These are phyloP conservation scores for Paramecium sonneborni DNA, from an alignment of 73 alveolate genomes.

Conservation along the genomic window DNA sequence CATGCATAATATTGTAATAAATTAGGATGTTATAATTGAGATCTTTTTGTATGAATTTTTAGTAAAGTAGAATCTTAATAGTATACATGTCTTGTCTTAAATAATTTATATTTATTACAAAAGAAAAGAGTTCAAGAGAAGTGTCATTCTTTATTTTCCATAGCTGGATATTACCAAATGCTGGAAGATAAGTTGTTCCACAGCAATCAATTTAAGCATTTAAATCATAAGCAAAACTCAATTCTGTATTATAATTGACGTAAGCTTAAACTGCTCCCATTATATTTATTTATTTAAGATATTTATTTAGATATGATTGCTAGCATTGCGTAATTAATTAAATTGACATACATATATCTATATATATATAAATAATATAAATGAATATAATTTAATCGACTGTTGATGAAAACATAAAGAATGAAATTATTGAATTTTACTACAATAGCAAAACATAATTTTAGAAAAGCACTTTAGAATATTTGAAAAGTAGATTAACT, in stretches of 20 bases:
- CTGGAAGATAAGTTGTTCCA: not conserved
- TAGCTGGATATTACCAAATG: constrained; percentile 12
- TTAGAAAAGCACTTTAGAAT: not conserved
- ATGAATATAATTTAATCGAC: constrained; percentile 2
- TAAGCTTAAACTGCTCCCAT: not conserved
- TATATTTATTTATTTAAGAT: not conserved
- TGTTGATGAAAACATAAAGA: not conserved
- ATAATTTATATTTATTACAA: not conserved
- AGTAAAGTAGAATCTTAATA: not conserved
- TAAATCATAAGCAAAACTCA: not conserved
- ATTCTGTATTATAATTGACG: not conserved
- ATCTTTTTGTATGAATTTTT: not conserved
- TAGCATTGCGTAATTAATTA: too few relatives aligned
- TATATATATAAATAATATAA: too few relatives aligned
- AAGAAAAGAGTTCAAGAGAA: not conserved
- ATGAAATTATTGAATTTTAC: not conserved
- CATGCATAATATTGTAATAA: not conserved
- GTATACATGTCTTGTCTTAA: not conserved
- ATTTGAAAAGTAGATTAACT: too few relatives aligned
- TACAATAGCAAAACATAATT: not conserved
- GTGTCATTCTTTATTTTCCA: not conserved
- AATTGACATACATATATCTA: too few relatives aligned
- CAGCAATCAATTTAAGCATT: not conserved
- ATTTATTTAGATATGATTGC: not conserved
- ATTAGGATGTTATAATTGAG: not conserved